Evolutionary conservation across 2,329 filamentous ascomycete genomes (phyloP).

Genomic region (Aspergillus oerlinghausenensis): DNA sequence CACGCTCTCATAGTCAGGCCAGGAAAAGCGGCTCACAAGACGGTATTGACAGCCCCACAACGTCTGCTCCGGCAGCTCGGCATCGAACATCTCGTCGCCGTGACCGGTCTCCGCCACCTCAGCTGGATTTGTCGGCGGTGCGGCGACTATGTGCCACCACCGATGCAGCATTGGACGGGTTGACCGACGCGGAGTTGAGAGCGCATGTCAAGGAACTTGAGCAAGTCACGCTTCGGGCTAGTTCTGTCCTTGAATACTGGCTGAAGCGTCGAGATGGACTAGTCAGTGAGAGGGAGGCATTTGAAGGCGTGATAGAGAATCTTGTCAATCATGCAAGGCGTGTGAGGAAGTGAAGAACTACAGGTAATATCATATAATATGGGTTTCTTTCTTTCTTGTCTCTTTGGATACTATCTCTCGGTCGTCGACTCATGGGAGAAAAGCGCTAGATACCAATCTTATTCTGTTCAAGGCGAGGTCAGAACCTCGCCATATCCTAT

Average conservation of each 20-base stretch:
- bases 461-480: constrained; percentile 3
- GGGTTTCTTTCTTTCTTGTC: constrained; percentile 12
- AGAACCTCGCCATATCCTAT: constrained; percentile 3
- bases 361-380: constrained; percentile 12
- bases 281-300: constrained; percentile 83
- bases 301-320: constrained; percentile 96
- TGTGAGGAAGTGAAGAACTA: constrained; percentile 61
- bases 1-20: constrained; percentile 29
- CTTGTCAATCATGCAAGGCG: constrained; percentile 86
- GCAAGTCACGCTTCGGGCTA: constrained; percentile 65
- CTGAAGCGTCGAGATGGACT: constrained; percentile 79
- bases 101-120: constrained; percentile 61
- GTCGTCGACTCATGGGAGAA: constrained; percentile 34
- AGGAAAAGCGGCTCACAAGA: constrained; percentile 29
- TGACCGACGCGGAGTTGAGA: constrained; percentile 72
- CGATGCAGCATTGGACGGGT: constrained; percentile 72
- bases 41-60: constrained; percentile 16
- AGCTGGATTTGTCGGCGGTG: constrained; percentile 73
- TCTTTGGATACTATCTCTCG: constrained; percentile 20
- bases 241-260: constrained; percentile 82
- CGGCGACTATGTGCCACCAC: constrained; percentile 78
- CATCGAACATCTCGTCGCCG: constrained; percentile 35
- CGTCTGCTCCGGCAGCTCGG: constrained; percentile 27
- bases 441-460: constrained; percentile 7
- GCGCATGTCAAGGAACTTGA: constrained; percentile 67